These are phyloP conservation scores for Penicillium sp. DNA, from an alignment of 2,329 filamentous ascomycete species.

Conservation along the genomic window DNA sequence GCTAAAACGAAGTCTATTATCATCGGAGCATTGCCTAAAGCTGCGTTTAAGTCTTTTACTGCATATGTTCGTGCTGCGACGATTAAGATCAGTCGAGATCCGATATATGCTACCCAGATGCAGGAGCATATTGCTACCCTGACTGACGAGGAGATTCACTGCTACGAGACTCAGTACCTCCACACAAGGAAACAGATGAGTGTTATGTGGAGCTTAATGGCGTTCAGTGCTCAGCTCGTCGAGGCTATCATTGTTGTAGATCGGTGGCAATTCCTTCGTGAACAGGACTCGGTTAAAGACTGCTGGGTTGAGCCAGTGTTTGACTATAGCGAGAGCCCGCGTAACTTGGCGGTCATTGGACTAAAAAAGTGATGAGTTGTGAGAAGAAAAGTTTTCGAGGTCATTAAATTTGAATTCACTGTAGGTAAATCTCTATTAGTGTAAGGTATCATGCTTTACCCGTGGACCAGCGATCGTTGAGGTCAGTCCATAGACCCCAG, in stretches of 20 bases:
- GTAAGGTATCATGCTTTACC: too few species aligned
- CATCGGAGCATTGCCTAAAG: slow-evolving; percentile 79
- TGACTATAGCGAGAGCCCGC: slow-evolving; percentile 78
- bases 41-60: slow-evolving; percentile 71
- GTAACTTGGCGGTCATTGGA: slow-evolving; percentile 90
- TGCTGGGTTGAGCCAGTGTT: slow-evolving; percentile 94
- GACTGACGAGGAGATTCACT: slow-evolving; percentile 70
- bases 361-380: slow-evolving; percentile 61
- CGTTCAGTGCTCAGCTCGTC: slow-evolving; percentile 86
- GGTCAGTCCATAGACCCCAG: too few species aligned
- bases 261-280: slow-evolving; percentile 79
- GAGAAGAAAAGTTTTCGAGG: too few species aligned
- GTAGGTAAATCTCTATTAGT: too few species aligned
- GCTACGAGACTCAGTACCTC: slow-evolving; percentile 65
- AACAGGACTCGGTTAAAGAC: slow-evolving; percentile 70
- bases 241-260: slow-evolving; percentile 90
- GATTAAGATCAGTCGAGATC: slow-evolving; percentile 66
- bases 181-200: slow-evolving; percentile 75
- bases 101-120: slow-evolving; percentile 60
- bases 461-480: too few species aligned
- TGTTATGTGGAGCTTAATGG: slow-evolving; percentile 92
- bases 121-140: slow-evolving; percentile 64
- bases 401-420: too few species aligned
- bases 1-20: slow-evolving; percentile 67
- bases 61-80: slow-evolving; percentile 80